These are phyloP conservation scores for Colletotrichum theobromicola DNA, from an alignment of 2,329 filamentous ascomycete genomes.

Conservation along the genomic window DNA sequence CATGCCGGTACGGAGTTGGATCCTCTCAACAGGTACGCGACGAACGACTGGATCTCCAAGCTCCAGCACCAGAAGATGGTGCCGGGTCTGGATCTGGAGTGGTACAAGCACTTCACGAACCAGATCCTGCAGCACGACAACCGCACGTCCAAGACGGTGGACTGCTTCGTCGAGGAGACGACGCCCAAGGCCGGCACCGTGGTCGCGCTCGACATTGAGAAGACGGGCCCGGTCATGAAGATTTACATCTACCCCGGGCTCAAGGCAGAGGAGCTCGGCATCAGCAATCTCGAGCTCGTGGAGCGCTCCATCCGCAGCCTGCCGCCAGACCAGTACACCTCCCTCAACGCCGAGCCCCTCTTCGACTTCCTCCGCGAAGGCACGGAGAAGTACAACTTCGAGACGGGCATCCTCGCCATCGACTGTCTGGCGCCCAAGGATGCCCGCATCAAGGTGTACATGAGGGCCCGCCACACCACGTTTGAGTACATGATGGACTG, in stretches of 20 bases:
- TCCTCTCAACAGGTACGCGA: slow-evolving; percentile 14
- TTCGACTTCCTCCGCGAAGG: slow-evolving; percentile 9
- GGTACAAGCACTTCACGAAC: slow-evolving; percentile 15
- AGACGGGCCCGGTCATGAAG: slow-evolving; percentile 17
- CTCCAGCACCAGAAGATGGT: slow-evolving; percentile 7
- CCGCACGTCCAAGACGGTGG: slow-evolving; percentile 3
- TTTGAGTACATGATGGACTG: slow-evolving; percentile 19
- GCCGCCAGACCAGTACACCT: neutral
- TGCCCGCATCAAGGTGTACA: slow-evolving; percentile 16
- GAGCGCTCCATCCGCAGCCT: slow-evolving; percentile 11
- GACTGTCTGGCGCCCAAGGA: slow-evolving; percentile 6
- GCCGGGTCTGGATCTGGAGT: slow-evolving; percentile 10
- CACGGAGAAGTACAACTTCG: slow-evolving; percentile 9
- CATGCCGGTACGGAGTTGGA: slow-evolving; percentile 13
- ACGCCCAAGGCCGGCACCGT: slow-evolving; percentile 13
- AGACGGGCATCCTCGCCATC: slow-evolving; percentile 16
- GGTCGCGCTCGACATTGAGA: slow-evolving; percentile 17
- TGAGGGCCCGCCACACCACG: slow-evolving; percentile 9
- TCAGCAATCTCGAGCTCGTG: slow-evolving; percentile 13
- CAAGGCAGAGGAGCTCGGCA: slow-evolving; percentile 14
- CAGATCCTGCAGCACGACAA: slow-evolving; percentile 2
- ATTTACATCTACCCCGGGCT: slow-evolving; percentile 17
- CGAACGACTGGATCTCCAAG: slow-evolving; percentile 15
- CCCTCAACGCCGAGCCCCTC: neutral
- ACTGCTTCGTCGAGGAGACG: slow-evolving; percentile 13